Evolutionary conservation across 2,329 filamentous ascomycete genomes (phyloP).

Genomic region (Colletotrichum euphorbiae): DNA sequence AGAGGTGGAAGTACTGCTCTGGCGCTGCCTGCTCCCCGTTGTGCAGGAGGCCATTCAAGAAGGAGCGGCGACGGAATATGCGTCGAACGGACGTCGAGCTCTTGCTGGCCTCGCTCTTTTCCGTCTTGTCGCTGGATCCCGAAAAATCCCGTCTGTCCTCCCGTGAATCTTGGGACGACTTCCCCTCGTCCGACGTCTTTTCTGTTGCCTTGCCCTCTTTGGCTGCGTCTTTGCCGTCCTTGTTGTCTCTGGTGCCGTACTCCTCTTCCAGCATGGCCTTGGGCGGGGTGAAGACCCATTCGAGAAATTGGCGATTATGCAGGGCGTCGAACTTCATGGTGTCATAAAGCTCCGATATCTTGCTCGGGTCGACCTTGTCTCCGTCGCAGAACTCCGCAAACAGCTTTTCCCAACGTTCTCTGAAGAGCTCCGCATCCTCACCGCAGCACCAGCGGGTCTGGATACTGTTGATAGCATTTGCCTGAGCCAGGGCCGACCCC

Average conservation of each 20-base stretch:
- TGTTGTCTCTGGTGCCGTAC: conserved; percentile 56
- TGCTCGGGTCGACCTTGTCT: conserved; percentile 98
- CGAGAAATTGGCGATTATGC: conserved; percentile 94
- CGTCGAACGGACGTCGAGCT: conserved; percentile 52
- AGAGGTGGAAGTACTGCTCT: conserved; percentile 89
- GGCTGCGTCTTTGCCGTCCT: conserved; percentile 43
- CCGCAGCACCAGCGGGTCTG: conserved; percentile 96
- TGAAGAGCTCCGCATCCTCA: conserved; percentile 94
- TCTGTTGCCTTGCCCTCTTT: conserved; percentile 51
- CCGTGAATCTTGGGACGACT: conserved; percentile 52
- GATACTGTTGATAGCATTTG: conserved; percentile 74
- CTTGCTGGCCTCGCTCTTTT: conserved; percentile 51
- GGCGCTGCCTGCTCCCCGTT: conserved; percentile 67
- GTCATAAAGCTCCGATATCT: conserved; percentile 98
- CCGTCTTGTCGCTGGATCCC: conserved; percentile 55
- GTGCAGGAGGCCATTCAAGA: conserved; percentile 65
- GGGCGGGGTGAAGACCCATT: conserved; percentile 96
- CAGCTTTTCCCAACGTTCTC: conserved; percentile 97
- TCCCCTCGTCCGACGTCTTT: conserved; percentile 56
- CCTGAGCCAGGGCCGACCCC: conserved; percentile 67
- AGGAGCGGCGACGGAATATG: conserved; percentile 71
- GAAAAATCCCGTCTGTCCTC: conserved; percentile 47
- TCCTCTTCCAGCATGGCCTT: conserved; percentile 82
- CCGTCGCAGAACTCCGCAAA: conserved; percentile 97
- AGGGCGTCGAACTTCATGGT: conserved; percentile 99